phyloP scores from a whole-genome alignment of 2,329 filamentous ascomycete species.

The Phialemoniopsis sp. region DNA sequence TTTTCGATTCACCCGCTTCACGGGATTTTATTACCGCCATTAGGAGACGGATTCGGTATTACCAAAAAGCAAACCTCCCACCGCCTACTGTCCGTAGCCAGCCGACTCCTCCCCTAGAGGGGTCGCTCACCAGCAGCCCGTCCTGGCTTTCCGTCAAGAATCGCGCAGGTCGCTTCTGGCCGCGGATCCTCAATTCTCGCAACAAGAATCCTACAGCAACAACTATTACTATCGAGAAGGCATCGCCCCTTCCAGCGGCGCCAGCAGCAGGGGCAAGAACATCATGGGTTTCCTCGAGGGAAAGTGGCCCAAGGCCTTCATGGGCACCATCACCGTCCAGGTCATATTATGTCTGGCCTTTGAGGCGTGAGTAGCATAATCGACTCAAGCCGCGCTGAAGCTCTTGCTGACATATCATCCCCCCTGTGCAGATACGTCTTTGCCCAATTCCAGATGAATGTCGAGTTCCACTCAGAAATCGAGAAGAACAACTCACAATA shows the following conservation, averaged over 20 bases:
- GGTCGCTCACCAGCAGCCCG: constrained; percentile 22
- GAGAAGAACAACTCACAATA: constrained; percentile 50
- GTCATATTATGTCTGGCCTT: constrained; percentile 76
- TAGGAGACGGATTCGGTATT: too few relatives aligned
- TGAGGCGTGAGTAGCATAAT: constrained; percentile 65
- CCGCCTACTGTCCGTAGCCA: too few relatives aligned
- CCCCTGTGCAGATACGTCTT: constrained; percentile 71
- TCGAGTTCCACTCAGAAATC: constrained; percentile 37
- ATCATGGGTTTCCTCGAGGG: constrained; percentile 77
- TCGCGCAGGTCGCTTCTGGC: constrained; percentile 39
- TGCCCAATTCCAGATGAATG: constrained; percentile 70
- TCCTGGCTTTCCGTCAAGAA: constrained; percentile 41
- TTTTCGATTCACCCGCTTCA: too few relatives aligned
- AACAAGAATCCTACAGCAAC: constrained; percentile 22
- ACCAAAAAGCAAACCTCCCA: too few relatives aligned
- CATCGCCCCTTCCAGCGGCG: constrained; percentile 21
- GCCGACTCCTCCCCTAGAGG: constrained; percentile 11
- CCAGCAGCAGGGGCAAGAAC: constrained; percentile 25
- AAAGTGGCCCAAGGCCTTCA: constrained; percentile 85
- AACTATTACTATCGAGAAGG: constrained; percentile 26
- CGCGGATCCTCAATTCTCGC: constrained; percentile 24
- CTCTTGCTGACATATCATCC: constrained; percentile 6
- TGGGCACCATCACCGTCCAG: constrained; percentile 70
- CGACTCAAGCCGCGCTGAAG: too few relatives aligned
- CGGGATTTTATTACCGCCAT: too few relatives aligned